Conservation (phyloP, 129 eudicot species). For the Helianthus annuus region DNA sequence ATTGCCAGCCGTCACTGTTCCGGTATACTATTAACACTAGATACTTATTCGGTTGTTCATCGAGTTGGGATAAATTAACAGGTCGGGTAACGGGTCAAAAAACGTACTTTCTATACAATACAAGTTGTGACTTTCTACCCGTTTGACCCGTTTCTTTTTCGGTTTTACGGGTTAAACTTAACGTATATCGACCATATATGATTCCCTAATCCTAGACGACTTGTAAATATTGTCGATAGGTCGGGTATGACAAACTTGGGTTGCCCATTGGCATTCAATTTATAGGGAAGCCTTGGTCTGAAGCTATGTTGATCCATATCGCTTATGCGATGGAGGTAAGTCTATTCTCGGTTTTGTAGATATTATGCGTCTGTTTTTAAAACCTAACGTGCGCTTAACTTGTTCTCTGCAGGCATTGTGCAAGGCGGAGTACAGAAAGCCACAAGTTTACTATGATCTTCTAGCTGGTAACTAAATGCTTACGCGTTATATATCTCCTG, state of each 20-base stretch:
- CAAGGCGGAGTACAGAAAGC: conserved; percentile 60
- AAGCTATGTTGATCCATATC: conserved; percentile 60
- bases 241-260: conserved; percentile 78
- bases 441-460: conserved; percentile 74
- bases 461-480: conserved; percentile 15
- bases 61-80: no score
- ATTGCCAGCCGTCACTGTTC: conserved; percentile 94
- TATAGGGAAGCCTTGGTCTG: conserved; percentile 95
- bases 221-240: conserved; percentile 36
- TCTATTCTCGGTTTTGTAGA: background rate
- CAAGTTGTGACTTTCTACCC: background rate
- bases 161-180: background rate
- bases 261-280: conserved; percentile 94
- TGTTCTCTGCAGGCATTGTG: conserved; percentile 56
- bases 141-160: no score
- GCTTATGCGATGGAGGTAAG: conserved; percentile 78
- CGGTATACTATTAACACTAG: conserved; percentile 39
- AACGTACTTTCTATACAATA: background rate
- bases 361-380: no score
- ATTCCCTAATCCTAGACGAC: background rate
- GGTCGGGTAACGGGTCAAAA: no score
- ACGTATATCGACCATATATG: background rate
- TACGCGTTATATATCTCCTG: no score
- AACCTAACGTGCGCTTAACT: background rate
- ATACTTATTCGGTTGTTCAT: no score